Percentiles rank a stretch among this genome's conserved stretches.
These are phyloP conservation scores for Euphorbia lathyris DNA, from an alignment of 345 rosid species.

Conservation along the genomic window DNA sequence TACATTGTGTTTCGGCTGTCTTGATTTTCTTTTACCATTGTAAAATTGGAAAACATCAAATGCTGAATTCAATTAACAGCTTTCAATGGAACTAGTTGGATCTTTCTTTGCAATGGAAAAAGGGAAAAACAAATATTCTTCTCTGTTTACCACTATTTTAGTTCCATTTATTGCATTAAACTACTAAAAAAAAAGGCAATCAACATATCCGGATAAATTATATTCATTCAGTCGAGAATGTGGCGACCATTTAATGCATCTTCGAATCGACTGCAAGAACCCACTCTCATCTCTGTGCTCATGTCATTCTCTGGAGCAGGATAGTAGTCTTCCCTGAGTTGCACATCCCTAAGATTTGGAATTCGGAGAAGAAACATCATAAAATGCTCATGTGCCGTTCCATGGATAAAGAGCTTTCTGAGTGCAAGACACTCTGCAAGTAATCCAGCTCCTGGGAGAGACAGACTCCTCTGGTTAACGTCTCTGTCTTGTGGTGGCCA, in stretches of 20 bases:
- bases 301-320: constrained; percentile 93
- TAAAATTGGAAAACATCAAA: constrained; percentile 19
- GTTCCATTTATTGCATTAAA: background rate
- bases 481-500: constrained; percentile 95
- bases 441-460: constrained; percentile 69
- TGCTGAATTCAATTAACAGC: constrained; percentile 13
- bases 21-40: constrained; percentile 33
- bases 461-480: constrained; percentile 75
- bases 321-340: constrained; percentile 83
- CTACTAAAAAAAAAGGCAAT: background rate
- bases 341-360: constrained; percentile 70
- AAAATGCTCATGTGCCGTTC: constrained; percentile 92
- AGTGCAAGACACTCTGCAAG: constrained; percentile 51
- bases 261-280: constrained; percentile 81
- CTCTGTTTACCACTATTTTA: background rate
- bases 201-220: background rate
- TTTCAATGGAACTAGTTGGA: constrained; percentile 6
- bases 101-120: constrained; percentile 6
- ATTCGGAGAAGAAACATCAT: constrained; percentile 64
- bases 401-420: constrained; percentile 90
- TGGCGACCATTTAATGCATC: constrained; percentile 56
- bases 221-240: constrained; percentile 42
- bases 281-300: constrained; percentile 88
- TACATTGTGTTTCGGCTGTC: constrained; percentile 36
- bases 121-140: background rate